Evolutionary conservation across 192 early-diverging fungal genomes (phyloP), one percentile per base, ranked within the genome.

Genomic region (Chytriomyces hyalinus): DNA sequence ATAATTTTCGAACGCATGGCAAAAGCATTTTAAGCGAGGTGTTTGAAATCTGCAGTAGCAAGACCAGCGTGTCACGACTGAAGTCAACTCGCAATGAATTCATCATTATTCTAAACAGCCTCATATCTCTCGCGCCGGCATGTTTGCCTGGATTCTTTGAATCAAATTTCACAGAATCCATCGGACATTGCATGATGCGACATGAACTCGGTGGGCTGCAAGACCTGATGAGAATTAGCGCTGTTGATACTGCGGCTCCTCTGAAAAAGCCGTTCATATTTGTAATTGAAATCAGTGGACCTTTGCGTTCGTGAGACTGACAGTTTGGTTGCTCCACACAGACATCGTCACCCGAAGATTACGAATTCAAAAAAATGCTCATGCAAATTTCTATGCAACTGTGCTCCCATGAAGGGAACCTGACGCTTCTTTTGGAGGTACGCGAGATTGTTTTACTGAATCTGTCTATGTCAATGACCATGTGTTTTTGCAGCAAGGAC

Each of bases 401-500:
- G 24, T 75, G 73, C 64, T 17, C 49, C 15, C 70, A 71, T 43
- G 49, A 49, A n/a, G 44, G 44, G 49, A 74, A 70, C 62, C 63
- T 74, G 15, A 46, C 22, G 43, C 15, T 17, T 26, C 70, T 78
- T 22, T 44, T 78, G 24, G 15, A 70, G 5, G 69, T 65, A 36
- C 20, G 49, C 36, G 36, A 36, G 36, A 36, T 57, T 4, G 53
- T 20, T n/a, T 57, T 57, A 57, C 53, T 13, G 9, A 13, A 68
- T 13, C 26, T 65, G 9, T 49, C 68, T 22, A 15, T 20, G 36
- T 64, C 45, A 46, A 66, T 6, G 10, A 61, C 10, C 13, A 60
- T 28, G 22, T 61, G 49, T 13, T 22, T 77, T n/a, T 76, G 0
- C 49, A 84, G 83, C 22, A 49, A 11, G 84, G 82, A 5, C 70